Percentiles rank a stretch among this genome's conserved stretches.
phyloP scores from a whole-genome alignment of 345 rosid genomes.

The Fremontodendron californicum region DNA sequence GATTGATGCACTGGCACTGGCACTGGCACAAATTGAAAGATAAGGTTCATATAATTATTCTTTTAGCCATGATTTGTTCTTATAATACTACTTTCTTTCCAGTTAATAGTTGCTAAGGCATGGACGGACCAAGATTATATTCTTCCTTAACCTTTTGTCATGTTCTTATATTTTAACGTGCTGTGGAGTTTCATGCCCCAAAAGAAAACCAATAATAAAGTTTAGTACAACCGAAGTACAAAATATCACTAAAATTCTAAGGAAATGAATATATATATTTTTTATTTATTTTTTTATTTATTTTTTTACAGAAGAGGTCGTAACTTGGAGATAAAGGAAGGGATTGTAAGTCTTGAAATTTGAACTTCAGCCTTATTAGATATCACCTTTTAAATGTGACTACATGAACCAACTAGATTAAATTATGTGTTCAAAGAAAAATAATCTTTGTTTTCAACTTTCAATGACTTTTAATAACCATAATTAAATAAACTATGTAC shows the following conservation, averaged over 20 bases:
- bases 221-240: neutral
- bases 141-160: neutral
- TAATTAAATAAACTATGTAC: neutral
- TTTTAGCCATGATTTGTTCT: neutral
- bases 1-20: conserved; percentile 8
- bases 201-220: neutral
- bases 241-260: neutral
- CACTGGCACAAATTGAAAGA: conserved; percentile 1
- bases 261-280: too few relatives aligned
- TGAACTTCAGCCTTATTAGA: too few relatives aligned
- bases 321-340: too few relatives aligned
- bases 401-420: too few relatives aligned
- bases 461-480: neutral
- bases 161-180: neutral
- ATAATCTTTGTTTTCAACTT: neutral
- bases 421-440: neutral
- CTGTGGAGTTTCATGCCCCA: neutral
- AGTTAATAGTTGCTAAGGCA: neutral
- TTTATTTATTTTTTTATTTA: too few relatives aligned
- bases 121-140: conserved; percentile 9
- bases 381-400: too few relatives aligned
- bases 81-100: neutral
- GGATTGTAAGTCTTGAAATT: too few relatives aligned
- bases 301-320: too few relatives aligned
- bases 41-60: neutral